Base-by-base conservation (phyloP, 441 rosid species). In the Cnidoscolus chayamansa region DNA sequence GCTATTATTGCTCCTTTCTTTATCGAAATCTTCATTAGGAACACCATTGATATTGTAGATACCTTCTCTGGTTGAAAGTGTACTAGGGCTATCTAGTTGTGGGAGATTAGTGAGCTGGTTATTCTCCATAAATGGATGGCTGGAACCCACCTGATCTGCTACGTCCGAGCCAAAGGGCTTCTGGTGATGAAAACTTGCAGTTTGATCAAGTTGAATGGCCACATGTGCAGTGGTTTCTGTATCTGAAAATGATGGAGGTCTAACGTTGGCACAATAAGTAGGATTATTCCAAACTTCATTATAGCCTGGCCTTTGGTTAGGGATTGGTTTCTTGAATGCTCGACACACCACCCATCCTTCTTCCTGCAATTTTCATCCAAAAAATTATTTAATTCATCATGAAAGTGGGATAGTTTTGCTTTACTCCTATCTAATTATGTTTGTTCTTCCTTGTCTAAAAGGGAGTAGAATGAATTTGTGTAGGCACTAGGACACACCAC, bases 261-360 rank as follows among this genome's bases (percentile, higher is more conserved):
- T 63, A 71, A 79, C 10, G 32, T 71, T 80, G 15, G 74, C 60
- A 69, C 80, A 81, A 78, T 81, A 86, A 67, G 71, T 77, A 66
- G 85, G 86, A 71, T 80, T 40, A 40, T 40, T 84, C 89, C 91
- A 88, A 32, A 88, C 79, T 77, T 91, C 92, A 75, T 74, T 40
- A 40, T 40, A 90, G 19, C 87, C 87, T 67, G 83, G 92, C 71
- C 89, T 89, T 43, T 89, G 97, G 75, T 78, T 91, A 55, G 97
- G 91, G 53, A 19, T 78, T 4, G 98, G 97, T 85, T 94, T 94
- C 82, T 80, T 86, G 77, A 94, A 94, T 77, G 97, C 98, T 74
- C 96, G 73, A 82, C 98, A 94, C 10, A 94, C 98, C 63, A 90
- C 98, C 98, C 98, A 94, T 51, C 98, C 98, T 83, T 94, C 97